Conservation (phyloP, 129 eudicot species). For the Artemisia annua region DNA sequence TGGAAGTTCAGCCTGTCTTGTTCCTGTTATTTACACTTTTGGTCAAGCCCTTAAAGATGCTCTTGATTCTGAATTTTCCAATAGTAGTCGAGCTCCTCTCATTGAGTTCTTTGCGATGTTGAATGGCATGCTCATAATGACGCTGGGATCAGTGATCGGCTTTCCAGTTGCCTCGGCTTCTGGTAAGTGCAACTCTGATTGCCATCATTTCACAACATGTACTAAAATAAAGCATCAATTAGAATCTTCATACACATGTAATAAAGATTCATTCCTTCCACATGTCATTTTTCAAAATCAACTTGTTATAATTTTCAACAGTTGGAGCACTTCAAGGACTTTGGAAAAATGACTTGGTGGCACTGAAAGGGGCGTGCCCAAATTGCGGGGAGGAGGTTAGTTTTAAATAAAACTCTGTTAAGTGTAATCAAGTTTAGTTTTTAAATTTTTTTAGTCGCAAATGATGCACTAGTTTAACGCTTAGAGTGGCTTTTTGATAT, state of each 20-base stretch:
- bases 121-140: constrained; percentile 66
- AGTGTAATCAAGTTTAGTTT: neutral
- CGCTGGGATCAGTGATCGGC: constrained; percentile 82
- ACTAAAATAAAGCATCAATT: neutral
- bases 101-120: constrained; percentile 52
- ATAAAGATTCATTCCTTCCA: neutral
- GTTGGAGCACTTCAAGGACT: constrained; percentile 85
- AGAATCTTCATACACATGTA: neutral
- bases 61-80: constrained; percentile 45
- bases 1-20: constrained; percentile 73
- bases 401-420: constrained; percentile 15
- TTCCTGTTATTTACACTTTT: constrained; percentile 68
- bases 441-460: constrained; percentile 5
- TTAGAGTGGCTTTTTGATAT: constrained; percentile 17
- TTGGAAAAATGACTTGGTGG: constrained; percentile 90
- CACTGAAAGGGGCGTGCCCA: constrained; percentile 91
- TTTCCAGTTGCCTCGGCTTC: constrained; percentile 92
- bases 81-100: constrained; percentile 47
- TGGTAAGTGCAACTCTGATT: constrained; percentile 39
- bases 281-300: neutral
- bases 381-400: constrained; percentile 97
- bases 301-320: constrained; percentile 32
- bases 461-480: constrained; percentile 5
- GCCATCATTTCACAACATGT: neutral
- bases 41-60: constrained; percentile 72